These are phyloP conservation scores for Psilocybe cyanescens DNA, from an alignment of 768 basidiomycete genomes.

Conservation along the genomic window DNA sequence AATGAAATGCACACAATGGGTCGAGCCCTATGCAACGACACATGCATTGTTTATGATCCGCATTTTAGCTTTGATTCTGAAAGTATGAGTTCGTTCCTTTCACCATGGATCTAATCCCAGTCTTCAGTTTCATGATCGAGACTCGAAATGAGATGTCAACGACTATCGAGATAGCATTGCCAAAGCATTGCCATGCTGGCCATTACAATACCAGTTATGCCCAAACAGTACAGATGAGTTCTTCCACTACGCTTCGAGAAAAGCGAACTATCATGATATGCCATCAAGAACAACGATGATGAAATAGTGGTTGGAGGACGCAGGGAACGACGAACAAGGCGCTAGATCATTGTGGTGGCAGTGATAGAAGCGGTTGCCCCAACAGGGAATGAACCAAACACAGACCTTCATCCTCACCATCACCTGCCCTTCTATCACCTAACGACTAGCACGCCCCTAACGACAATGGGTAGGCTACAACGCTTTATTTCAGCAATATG, in stretches of 20 bases:
- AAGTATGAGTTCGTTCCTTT: not conserved
- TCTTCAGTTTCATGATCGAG: not conserved
- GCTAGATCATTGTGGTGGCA: slow-evolving; percentile 11
- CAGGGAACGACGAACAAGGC: not conserved
- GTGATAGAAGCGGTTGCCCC: slow-evolving; percentile 7
- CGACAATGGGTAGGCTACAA: slow-evolving; percentile 27
- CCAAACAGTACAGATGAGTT: too few relatives aligned
- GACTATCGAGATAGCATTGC: not conserved
- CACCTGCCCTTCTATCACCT: slow-evolving; percentile 11
- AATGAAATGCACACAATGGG: too few relatives aligned
- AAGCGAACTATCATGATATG: not conserved
- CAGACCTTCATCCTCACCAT: slow-evolving; percentile 22
- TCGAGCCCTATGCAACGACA: too few relatives aligned
- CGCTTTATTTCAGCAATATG: not conserved
- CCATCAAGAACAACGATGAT: not conserved
- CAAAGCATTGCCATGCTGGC: too few relatives aligned
- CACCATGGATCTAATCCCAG: not conserved
- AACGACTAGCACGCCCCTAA: slow-evolving; percentile 1
- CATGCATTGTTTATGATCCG: not conserved
- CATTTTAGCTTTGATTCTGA: not conserved
- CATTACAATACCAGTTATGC: too few relatives aligned
- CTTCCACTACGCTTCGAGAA: too few relatives aligned
- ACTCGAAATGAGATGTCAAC: not conserved
- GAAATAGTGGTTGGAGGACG: not conserved
- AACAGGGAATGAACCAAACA: slow-evolving; percentile 9